Evolutionary conservation across 768 basidiomycete species (phyloP), one percentile per base, ranked within the genome.

Genomic region (Macrolepiota dolichaula): DNA sequence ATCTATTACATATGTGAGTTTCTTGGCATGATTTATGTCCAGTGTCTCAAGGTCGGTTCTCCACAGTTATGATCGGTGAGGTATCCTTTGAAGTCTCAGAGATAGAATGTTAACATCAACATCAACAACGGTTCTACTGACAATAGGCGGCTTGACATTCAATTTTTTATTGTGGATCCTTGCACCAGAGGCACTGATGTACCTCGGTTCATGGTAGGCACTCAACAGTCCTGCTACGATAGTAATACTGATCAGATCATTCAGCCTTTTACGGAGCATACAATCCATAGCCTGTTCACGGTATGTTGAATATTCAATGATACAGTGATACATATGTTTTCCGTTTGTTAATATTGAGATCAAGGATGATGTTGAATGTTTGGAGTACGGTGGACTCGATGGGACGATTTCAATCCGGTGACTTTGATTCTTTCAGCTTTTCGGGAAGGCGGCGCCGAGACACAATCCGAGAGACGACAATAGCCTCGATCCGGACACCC

Each of bases 1-100:
- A n/a, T n/a, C n/a, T n/a, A n/a, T n/a, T n/a, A n/a, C n/a, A n/a
- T n/a, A n/a, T n/a, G n/a, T n/a, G n/a, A n/a, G n/a, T n/a, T 13
- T 22, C 40, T 24, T 44, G 12, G 47, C 19, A 24, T 24, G 9
- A 10, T 52, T 36, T 35, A n/a, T 2, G 37, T 17, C 38, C 27
- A n/a, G 4, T 19, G 47, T 6, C 15, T 22, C 4, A 19, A 51
- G 12, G 7, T 29, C 3, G 17, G n/a, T 22, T 32, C 22, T 29
- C 17, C 15, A 25, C 11, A 59, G 58, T 53, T n/a, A 53, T 59
- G 58, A 59, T 36, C 35, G 42, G 58, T 59, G 38, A 52, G 38
- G 19, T 44, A 32, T 32, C 7, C 7, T 32, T 32, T 32, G 7
- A 7, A n/a, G 2, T 1, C 1, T 15, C 38, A 19, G 4, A 49